These are phyloP conservation scores for Pseudofabraea citricarpa DNA, from an alignment of 2,329 filamentous ascomycete species.

Conservation along the genomic window DNA sequence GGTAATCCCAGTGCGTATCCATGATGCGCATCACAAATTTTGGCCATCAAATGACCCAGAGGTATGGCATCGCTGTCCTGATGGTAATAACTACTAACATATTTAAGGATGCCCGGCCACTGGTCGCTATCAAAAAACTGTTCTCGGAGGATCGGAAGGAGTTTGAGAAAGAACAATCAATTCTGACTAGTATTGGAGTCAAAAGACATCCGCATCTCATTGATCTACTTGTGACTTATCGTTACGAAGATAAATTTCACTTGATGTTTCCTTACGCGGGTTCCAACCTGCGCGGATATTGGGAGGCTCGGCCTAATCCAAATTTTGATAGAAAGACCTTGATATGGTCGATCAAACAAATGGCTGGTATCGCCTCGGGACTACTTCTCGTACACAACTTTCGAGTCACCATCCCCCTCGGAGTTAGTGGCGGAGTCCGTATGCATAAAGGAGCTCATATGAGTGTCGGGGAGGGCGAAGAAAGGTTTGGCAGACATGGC, in stretches of 20 bases:
- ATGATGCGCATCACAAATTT: constrained; percentile 3
- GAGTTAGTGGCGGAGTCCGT: neutral
- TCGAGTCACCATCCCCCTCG: neutral
- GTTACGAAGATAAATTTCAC: constrained; percentile 9
- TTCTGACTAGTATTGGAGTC: neutral
- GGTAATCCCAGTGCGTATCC: constrained; percentile 5
- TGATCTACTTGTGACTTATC: constrained; percentile 17
- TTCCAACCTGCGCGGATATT: constrained; percentile 18
- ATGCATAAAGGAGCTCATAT: neutral
- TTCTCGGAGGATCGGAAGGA: no score
- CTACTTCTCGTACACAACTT: constrained; percentile 12
- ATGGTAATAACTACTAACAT: no score
- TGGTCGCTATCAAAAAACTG: neutral
- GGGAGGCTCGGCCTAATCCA: constrained; percentile 1
- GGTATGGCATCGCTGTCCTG: no score
- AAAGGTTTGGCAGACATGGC: constrained; percentile 21
- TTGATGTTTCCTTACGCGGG: constrained; percentile 25
- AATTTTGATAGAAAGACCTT: neutral
- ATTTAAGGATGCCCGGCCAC: neutral
- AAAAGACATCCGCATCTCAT: constrained; percentile 20
- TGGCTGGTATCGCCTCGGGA: constrained; percentile 2
- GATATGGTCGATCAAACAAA: constrained; percentile 5
- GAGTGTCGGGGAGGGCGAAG: neutral
- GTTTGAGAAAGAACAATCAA: no score
- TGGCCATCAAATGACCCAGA: no score